Conservation (phyloP, 306 rosid genomes). For the Dalbergia oliveri region DNA sequence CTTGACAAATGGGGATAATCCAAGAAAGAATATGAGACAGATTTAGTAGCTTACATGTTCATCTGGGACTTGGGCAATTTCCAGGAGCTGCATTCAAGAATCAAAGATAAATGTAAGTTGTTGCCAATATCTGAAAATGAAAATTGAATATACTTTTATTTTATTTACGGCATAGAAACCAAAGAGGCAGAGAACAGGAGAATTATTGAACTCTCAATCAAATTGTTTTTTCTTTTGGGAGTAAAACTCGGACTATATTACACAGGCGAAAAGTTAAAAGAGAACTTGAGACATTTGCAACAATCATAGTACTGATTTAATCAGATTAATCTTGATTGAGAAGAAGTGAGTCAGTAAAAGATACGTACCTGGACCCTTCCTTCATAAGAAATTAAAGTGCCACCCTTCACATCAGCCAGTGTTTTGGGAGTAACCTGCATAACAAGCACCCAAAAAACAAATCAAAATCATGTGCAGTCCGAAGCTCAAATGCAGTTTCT, state of each 20-base stretch:
- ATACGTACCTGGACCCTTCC: conserved; percentile 82
- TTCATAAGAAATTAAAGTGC: conserved; percentile 95
- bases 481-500: conserved; percentile 18
- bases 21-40: conserved; percentile 33
- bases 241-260: conserved; percentile 22
- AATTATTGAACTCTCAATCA: not conserved
- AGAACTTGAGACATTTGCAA: not conserved
- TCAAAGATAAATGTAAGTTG: conserved; percentile 37
- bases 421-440: conserved; percentile 88
- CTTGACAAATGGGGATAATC: not conserved
- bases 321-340: conserved; percentile 21
- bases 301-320: not conserved
- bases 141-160: not conserved
- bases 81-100: conserved; percentile 83
- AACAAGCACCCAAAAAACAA: conserved; percentile 12
- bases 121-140: not conserved
- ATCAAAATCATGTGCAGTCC: conserved; percentile 34
- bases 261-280: conserved; percentile 28
- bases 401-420: conserved; percentile 99
- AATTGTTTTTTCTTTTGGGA: not conserved
- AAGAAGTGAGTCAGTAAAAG: conserved; percentile 30
- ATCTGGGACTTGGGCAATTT: conserved; percentile 97
- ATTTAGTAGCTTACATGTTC: conserved; percentile 74
- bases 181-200: not conserved
- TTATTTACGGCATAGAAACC: conserved; percentile 29